Conservation (phyloP, 352 stramenopile genomes). For the Phytophthora agathidicida region DNA sequence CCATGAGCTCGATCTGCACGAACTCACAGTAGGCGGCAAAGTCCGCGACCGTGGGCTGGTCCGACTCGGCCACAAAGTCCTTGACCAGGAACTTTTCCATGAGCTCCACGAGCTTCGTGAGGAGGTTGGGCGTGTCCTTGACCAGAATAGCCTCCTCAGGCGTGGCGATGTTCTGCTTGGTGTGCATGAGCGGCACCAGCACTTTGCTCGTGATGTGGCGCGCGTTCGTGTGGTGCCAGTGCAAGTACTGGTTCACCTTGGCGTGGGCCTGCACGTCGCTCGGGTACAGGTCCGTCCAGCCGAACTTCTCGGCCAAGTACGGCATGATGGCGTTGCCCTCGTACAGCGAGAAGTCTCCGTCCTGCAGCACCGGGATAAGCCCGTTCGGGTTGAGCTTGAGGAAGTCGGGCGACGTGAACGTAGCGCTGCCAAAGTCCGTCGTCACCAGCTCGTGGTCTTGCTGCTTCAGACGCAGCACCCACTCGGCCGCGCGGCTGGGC, state of each 20-base stretch:
- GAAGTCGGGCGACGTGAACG: slow-evolving; percentile 35
- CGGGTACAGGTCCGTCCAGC: slow-evolving; percentile 52
- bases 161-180: slow-evolving; percentile 30
- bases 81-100: slow-evolving; percentile 42
- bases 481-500: slow-evolving; percentile 26
- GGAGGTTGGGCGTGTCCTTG: slow-evolving; percentile 20
- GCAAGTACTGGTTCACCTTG: slow-evolving; percentile 68
- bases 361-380: slow-evolving; percentile 31
- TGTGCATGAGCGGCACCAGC: slow-evolving; percentile 43
- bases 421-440: slow-evolving; percentile 26
- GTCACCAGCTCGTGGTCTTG: slow-evolving; percentile 31
- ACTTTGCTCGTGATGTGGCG: slow-evolving; percentile 48
- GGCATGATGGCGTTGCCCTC: slow-evolving; percentile 44
- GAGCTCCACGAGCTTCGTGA: slow-evolving; percentile 26
- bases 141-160: slow-evolving; percentile 24
- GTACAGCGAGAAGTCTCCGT: slow-evolving; percentile 38
- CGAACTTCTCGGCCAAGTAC: slow-evolving; percentile 56
- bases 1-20: slow-evolving; percentile 42
- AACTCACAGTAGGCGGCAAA: slow-evolving; percentile 53
- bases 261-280: slow-evolving; percentile 45
- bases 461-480: slow-evolving; percentile 39
- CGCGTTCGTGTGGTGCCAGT: slow-evolving; percentile 66
- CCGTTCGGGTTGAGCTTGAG: slow-evolving; percentile 34
- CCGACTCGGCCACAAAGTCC: slow-evolving; percentile 30
- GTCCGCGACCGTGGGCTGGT: slow-evolving; percentile 45